Evolutionary conservation across 2,329 filamentous ascomycete genomes (phyloP).

Genomic region (Grosmannia serpens): DNA sequence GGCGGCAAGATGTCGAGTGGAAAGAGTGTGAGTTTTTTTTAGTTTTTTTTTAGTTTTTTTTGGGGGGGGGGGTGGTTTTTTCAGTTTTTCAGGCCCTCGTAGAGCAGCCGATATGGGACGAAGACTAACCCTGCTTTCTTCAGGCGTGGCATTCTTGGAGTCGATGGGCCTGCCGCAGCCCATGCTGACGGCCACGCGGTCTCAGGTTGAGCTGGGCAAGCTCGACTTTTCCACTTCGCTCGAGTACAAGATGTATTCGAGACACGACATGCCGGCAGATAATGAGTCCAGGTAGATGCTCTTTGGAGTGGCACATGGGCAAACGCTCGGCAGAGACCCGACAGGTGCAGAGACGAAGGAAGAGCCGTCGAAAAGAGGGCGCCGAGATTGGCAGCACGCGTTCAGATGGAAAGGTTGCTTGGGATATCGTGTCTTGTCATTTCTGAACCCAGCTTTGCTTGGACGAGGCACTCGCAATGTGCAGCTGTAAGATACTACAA

Average conservation of each 20-base stretch:
- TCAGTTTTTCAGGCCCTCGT: too few species aligned
- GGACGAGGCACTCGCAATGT: neutral
- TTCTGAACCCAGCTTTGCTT: too few species aligned
- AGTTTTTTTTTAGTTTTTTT: neutral
- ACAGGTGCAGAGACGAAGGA: too few species aligned
- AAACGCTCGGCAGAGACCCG: too few species aligned
- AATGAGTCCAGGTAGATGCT: slow-evolving; percentile 13
- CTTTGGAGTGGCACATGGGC: too few species aligned
- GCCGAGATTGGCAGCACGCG: too few species aligned
- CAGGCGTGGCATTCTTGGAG: slow-evolving; percentile 45
- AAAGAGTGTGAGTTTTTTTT: slow-evolving; percentile 36
- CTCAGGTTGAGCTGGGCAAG: slow-evolving; percentile 49
- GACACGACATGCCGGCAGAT: slow-evolving; percentile 42
- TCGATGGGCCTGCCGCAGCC: slow-evolving; percentile 53
- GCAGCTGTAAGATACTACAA: neutral
- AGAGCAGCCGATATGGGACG: too few species aligned
- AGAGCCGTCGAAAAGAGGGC: too few species aligned
- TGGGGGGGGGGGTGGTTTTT: too few species aligned
- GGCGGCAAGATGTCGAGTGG: slow-evolving; percentile 71
- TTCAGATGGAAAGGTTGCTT: too few species aligned
- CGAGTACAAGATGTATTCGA: slow-evolving; percentile 52
- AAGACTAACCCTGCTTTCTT: neutral
- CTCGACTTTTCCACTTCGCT: slow-evolving; percentile 43
- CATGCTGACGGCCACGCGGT: slow-evolving; percentile 44
- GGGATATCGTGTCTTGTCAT: too few species aligned